Evolutionary conservation across 208 protist genomes (phyloP).

Genomic region (Leishmania tropica): DNA sequence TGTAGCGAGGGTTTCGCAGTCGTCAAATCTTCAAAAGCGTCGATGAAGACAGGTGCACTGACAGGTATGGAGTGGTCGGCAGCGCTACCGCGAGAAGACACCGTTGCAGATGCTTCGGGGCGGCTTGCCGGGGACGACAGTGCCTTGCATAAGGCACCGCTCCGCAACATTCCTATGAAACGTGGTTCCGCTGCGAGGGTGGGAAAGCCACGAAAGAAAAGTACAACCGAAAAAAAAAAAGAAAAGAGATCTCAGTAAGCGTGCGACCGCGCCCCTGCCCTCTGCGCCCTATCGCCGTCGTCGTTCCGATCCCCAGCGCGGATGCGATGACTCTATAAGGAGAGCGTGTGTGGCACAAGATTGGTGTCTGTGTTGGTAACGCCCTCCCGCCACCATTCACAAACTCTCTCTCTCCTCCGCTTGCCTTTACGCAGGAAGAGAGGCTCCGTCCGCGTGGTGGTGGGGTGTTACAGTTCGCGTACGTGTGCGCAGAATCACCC

Average conservation of each 20-base stretch:
- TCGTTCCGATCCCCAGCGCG: neutral
- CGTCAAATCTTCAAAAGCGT: neutral
- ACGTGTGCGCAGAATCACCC: neutral
- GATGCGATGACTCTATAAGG: neutral
- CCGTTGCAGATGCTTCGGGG: neutral
- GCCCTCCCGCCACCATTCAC: neutral
- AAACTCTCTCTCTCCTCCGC: neutral
- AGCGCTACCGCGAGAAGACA: neutral
- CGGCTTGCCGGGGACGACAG: neutral
- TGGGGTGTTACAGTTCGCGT: neutral
- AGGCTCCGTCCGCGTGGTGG: neutral
- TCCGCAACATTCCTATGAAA: neutral
- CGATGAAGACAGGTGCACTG: neutral
- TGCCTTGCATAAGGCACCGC: neutral
- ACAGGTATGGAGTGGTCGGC: neutral
- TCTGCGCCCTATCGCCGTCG: neutral
- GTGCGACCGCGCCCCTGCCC: neutral
- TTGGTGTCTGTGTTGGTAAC: neutral
- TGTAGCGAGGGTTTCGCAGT: neutral
- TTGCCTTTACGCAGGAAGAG: neutral
- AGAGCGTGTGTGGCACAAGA: neutral
- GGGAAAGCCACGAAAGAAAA: neutral
- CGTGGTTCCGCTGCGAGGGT: neutral
- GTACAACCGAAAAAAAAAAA: neutral
- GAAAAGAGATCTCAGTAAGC: neutral